Evolutionary conservation across 208 protist genomes (phyloP).

Genomic region (Naegleria fowleri): DNA sequence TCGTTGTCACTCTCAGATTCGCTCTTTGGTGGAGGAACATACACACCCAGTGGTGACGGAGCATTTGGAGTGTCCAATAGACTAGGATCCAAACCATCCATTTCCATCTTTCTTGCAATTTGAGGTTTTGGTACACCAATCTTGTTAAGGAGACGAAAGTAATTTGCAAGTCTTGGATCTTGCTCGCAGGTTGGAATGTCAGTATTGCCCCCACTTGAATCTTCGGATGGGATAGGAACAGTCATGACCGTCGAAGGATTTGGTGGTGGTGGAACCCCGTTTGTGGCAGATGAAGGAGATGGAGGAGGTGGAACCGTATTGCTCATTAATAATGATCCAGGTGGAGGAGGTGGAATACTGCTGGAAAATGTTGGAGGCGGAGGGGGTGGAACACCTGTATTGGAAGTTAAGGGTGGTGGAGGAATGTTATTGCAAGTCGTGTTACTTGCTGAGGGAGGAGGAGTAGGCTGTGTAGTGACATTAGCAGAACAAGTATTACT

Average conservation of each 20-base stretch:
- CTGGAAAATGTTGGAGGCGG: not conserved
- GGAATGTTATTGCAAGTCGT: slow-evolving; percentile 8
- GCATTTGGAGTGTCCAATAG: slow-evolving; percentile 14
- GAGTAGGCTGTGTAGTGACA: slow-evolving; percentile 24
- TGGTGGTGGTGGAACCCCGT: slow-evolving; percentile 11
- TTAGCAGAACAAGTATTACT: slow-evolving; percentile 30
- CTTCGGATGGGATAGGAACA: no score
- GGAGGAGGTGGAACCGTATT: slow-evolving; percentile 20
- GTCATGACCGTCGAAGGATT: no score
- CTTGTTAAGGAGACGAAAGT: slow-evolving; percentile 14
- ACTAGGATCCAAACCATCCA: not conserved
- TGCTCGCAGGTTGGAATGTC: not conserved
- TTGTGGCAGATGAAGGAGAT: not conserved
- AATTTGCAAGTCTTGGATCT: slow-evolving; percentile 23
- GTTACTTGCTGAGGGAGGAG: not conserved
- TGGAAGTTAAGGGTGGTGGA: not conserved
- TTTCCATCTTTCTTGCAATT: slow-evolving; percentile 18
- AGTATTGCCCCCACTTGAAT: no score
- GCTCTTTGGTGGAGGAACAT: not conserved
- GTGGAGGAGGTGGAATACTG: slow-evolving; percentile 33
- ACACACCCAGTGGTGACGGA: slow-evolving; percentile 29
- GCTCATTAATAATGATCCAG: not conserved
- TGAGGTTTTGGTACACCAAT: slow-evolving; percentile 21
- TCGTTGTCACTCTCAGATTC: not conserved
- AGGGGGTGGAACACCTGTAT: not conserved